Evolutionary conservation across 768 basidiomycete species (phyloP).

Genomic region (Podaxis carcinomalis): DNA sequence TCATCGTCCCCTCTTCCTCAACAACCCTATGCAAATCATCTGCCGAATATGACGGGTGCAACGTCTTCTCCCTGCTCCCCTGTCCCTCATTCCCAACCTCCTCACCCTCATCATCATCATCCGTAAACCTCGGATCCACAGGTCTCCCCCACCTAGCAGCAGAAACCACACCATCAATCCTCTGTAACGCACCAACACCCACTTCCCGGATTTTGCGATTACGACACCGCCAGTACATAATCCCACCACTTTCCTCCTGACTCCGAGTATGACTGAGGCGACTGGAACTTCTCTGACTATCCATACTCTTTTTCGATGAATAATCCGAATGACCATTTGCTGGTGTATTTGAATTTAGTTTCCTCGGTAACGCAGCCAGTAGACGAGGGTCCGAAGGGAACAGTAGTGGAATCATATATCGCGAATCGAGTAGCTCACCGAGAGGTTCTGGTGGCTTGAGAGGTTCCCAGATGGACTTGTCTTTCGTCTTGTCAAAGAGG

Average conservation of each 20-base stretch:
- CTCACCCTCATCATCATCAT: conserved; percentile 41
- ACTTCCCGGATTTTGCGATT: conserved; percentile 60
- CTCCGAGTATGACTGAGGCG: conserved; percentile 24
- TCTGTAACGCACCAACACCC: conserved; percentile 54
- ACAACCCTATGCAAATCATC: conserved; percentile 29
- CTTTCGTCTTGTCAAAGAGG: conserved; percentile 67
- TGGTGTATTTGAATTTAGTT: conserved; percentile 31
- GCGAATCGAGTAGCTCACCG: conserved; percentile 88
- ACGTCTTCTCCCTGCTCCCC: conserved; percentile 29
- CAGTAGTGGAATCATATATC: conserved; percentile 86
- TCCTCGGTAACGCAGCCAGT: conserved; percentile 64
- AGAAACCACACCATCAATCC: conserved; percentile 64
- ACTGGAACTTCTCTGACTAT: conserved; percentile 24
- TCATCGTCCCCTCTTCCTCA: conserved; percentile 31
- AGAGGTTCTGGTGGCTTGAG: conserved; percentile 73
- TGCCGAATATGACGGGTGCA: conserved; percentile 16
- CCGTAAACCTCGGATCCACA: conserved; percentile 29
- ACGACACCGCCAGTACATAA: conserved; percentile 56
- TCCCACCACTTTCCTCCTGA: conserved; percentile 20
- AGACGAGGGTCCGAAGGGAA: conserved; percentile 80
- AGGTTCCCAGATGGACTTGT: conserved; percentile 74
- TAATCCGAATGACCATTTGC: conserved; percentile 12
- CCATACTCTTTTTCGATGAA: conserved; percentile 4
- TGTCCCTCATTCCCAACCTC: conserved; percentile 39
- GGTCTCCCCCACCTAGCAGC: conserved; percentile 58